phyloP scores from a whole-genome alignment of 139 green algal genomes.

The Coelastrella sp. region DNA sequence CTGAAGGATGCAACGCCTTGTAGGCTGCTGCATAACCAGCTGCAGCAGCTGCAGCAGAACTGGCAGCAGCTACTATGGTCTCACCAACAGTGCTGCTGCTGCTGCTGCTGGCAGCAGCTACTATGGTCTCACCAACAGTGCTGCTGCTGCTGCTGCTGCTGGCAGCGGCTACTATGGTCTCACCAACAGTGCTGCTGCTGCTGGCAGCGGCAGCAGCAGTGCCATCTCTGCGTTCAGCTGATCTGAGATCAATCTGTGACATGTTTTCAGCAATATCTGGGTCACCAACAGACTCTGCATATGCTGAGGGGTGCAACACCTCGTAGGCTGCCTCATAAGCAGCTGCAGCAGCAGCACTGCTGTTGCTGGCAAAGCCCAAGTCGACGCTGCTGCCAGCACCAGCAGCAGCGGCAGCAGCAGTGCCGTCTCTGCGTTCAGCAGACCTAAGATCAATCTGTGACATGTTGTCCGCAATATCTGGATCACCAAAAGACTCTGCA shows the following conservation, averaged over 20 bases:
- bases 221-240: not conserved
- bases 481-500: not conserved
- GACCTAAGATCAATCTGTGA: not conserved
- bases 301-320: not conserved
- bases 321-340: not conserved
- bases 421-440: not conserved
- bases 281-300: not conserved
- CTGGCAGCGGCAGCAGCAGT: not conserved
- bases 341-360: not conserved
- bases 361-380: not conserved
- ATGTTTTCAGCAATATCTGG: not conserved
- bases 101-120: not conserved
- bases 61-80: too few relatives aligned
- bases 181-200: not conserved
- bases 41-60: not conserved
- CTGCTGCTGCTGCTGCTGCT: not conserved
- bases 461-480: not conserved
- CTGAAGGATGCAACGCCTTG: not conserved
- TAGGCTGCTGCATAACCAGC: slow-evolving; percentile 2
- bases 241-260: not conserved
- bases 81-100: not conserved
- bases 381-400: not conserved
- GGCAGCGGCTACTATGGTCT: not conserved
- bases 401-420: not conserved
- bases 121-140: not conserved